These are phyloP conservation scores for Talaromyces sp. DNA, from an alignment of 2,329 filamentous ascomycete species.

Conservation along the genomic window DNA sequence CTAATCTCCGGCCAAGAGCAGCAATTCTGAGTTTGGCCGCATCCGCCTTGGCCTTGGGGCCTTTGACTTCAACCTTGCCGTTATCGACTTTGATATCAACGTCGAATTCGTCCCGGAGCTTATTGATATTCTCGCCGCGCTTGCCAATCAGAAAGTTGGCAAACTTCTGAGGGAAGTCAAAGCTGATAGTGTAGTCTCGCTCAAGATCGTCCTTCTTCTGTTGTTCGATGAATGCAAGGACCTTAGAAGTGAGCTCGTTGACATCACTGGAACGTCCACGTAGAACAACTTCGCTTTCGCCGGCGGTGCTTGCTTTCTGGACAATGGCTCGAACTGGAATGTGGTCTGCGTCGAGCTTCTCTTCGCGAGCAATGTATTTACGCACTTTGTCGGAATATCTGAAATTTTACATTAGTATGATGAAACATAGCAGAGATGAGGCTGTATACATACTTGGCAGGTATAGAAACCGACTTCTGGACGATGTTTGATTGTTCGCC, in stretches of 20 bases:
- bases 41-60: slow-evolving; percentile 90
- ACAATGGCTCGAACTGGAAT: slow-evolving; percentile 54
- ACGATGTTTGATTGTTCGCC: slow-evolving; percentile 53
- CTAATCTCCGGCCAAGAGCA: slow-evolving; percentile 71
- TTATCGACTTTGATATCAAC: slow-evolving; percentile 84
- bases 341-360: slow-evolving; percentile 46
- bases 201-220: slow-evolving; percentile 92
- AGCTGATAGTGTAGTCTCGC: slow-evolving; percentile 76
- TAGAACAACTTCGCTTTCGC: slow-evolving; percentile 56
- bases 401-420: neutral
- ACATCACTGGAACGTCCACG: slow-evolving; percentile 72
- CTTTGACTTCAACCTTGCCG: slow-evolving; percentile 91
- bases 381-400: slow-evolving; percentile 59
- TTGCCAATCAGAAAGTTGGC: slow-evolving; percentile 76
- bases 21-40: slow-evolving; percentile 77
- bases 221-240: slow-evolving; percentile 73
- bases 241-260: slow-evolving; percentile 65
- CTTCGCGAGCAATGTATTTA: slow-evolving; percentile 54
- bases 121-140: slow-evolving; percentile 63
- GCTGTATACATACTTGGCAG: slow-evolving; percentile 43
- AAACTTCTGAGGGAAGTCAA: slow-evolving; percentile 92
- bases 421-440: neutral
- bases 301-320: slow-evolving; percentile 44
- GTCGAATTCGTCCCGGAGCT: slow-evolving; percentile 63
- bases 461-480: slow-evolving; percentile 50